These are phyloP conservation scores for Asclepias syriaca DNA, from an alignment of 257 asterid species.

Conservation along the genomic window DNA sequence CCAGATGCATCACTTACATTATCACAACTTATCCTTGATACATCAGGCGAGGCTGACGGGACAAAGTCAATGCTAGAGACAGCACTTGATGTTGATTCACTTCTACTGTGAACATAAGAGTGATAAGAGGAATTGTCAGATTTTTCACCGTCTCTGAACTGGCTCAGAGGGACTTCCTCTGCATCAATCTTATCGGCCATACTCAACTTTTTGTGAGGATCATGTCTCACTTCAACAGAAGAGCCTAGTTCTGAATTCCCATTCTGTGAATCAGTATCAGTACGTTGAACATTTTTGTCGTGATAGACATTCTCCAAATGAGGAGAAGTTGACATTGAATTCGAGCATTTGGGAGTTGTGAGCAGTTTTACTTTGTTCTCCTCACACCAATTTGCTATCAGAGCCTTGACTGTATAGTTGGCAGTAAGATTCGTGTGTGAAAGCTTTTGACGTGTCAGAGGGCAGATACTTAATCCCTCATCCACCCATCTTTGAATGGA, in stretches of 20 bases:
- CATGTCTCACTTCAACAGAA: slow-evolving; percentile 26
- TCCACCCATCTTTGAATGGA: slow-evolving; percentile 85
- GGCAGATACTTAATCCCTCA: slow-evolving; percentile 67
- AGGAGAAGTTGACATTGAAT: slow-evolving; percentile 16
- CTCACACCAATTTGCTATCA: slow-evolving; percentile 64
- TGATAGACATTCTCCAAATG: slow-evolving; percentile 16
- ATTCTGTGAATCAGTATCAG: slow-evolving; percentile 30
- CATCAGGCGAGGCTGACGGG: slow-evolving; percentile 43
- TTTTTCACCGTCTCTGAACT: slow-evolving; percentile 34
- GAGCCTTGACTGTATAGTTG: slow-evolving; percentile 71
- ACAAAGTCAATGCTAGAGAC: slow-evolving; percentile 73
- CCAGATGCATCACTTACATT: slow-evolving; percentile 35
- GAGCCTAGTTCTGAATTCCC: slow-evolving; percentile 31
- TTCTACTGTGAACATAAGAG: slow-evolving; percentile 85
- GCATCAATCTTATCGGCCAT: slow-evolving; percentile 24
- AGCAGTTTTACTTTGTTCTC: slow-evolving; percentile 43
- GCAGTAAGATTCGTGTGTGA: slow-evolving; percentile 60
- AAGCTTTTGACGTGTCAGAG: slow-evolving; percentile 53
- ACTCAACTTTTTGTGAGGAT: slow-evolving; percentile 26
- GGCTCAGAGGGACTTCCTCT: slow-evolving; percentile 28
- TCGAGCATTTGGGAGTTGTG: slow-evolving; percentile 20
- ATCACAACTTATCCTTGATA: slow-evolving; percentile 42
- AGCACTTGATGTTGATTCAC: slow-evolving; percentile 81
- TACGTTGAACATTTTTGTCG: slow-evolving; percentile 24
- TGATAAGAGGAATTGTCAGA: slow-evolving; percentile 55